phyloP scores from a whole-genome alignment of 2,329 filamentous ascomycete genomes.

The Coleophoma cylindrospora region DNA sequence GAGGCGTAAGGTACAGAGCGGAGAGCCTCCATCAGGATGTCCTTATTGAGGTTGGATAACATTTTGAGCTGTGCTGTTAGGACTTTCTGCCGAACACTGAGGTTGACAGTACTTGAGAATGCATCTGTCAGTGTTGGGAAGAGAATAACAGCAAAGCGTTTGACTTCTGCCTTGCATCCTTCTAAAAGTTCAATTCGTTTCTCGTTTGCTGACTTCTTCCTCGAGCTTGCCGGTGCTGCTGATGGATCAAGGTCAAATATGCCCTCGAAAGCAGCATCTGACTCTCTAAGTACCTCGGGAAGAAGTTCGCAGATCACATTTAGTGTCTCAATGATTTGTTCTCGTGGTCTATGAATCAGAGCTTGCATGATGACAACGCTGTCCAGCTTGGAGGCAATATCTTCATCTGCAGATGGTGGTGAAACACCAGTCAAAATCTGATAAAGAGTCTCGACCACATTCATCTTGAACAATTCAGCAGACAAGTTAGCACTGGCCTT shows the following conservation, averaged over 20 bases:
- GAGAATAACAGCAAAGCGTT: constrained; percentile 86
- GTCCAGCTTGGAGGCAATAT: constrained; percentile 82
- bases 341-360: constrained; percentile 87
- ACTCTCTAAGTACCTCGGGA: constrained; percentile 61
- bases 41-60: constrained; percentile 87
- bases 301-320: constrained; percentile 96
- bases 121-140: constrained; percentile 94
- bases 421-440: constrained; percentile 96
- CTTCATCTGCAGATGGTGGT: constrained; percentile 72
- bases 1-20: constrained; percentile 91
- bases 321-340: constrained; percentile 94
- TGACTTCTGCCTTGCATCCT: constrained; percentile 80
- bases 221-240: constrained; percentile 33
- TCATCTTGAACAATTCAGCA: constrained; percentile 88
- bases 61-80: constrained; percentile 95
- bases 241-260: constrained; percentile 39
- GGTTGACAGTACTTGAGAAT: constrained; percentile 95
- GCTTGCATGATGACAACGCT: constrained; percentile 99
- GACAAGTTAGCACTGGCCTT: constrained; percentile 84
- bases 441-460: constrained; percentile 94
- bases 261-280: constrained; percentile 38
- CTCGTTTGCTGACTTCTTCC: constrained; percentile 61
- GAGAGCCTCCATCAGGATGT: constrained; percentile 79
- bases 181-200: constrained; percentile 78
- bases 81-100: constrained; percentile 92